Base-by-base conservation (phyloP, 305 asterid genomes). In the Fraxinus paxiana region DNA sequence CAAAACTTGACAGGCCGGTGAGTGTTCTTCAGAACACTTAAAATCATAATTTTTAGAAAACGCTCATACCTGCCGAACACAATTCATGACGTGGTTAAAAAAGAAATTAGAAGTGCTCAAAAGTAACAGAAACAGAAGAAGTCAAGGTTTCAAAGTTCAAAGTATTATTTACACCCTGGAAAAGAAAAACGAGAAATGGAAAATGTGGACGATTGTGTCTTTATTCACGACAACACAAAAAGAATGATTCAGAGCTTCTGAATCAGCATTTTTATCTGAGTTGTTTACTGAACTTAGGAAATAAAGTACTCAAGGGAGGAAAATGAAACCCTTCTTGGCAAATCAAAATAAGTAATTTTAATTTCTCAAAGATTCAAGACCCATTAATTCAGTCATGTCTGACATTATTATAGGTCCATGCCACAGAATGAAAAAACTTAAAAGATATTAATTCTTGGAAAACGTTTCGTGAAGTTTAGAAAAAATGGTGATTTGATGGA, bases 1-100 rank as follows among this genome's bases (percentile, higher is more conserved):
- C 99, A 96, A 87, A 93, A 94, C 88, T 94, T 96, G 82, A 94
- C 98, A 15, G 99, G 98, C 70, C 98, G 92, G 10, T 86, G 79
- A 7, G 99, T 93, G 82, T 92, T 91, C 88, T 94, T 93, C 90
- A 94, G 94, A 83, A 96, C 98, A 85, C 96, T 96, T 43, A 94
- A 88, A 73, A 96, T 94, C 99, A 94, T 96, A 82, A 94, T 94
- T 86, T 94, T 96, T 82, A 94, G 92, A 80, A 96, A 96, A 63
- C 98, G 98, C 75, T 96, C 98, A 74, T 96, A 96, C 88, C 99
- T 94, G 98, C 89, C 86, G 63, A 82, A 75, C 80, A 84, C 61
- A 73, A 78, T 61, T 65, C n/a, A 82, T 69, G 73, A 83, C 31
- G 77, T 81, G 43, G 69, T 80, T 80, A 81, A 74, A 76, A 77